Base-by-base conservation (phyloP, 1,139 yeast genomes). In the Suhomyces anneliseae region DNA sequence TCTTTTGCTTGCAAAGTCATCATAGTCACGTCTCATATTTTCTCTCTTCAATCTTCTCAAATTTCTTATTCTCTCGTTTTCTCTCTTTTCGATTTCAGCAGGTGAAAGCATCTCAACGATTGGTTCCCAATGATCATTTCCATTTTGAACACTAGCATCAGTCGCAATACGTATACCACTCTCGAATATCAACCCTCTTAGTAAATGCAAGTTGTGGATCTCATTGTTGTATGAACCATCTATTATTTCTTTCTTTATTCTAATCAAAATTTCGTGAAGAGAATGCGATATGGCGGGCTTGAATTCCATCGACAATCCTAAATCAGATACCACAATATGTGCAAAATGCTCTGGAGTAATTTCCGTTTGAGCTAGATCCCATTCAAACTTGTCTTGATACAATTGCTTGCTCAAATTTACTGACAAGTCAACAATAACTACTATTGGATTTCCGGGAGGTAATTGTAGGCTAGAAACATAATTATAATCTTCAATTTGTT, bases 61-160 rank as follows among this genome's bases (percentile, higher is more conserved):
- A 61, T 88, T 90, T 66, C 99, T 81, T 55, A 92, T 97, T 60
- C 96, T 84, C 67, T 95, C 99, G 55, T 92, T 90, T 62, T 93
- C 98, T 53, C 98, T 80, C 68, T 88, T 87, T 62, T 92, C 98
- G 49, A 93, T 90, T 68, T 93, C 99, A 78, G 93, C 92, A 42
- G 90, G 93, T 1, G 95, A 84, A 51, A 93, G 75, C 8, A 82
- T 81, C 65, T 92, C 98, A 4, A 93, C 86, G 34, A 83, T 78
- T 10, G 99, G 99, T 45, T 87, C 86, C 96, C 97, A 93, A 34
- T 82, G 87, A 43, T 85, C 90, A 39, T 72, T 75, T 1, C 79
- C 79, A 54, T 72, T 74, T 50, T 67, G 75, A 8, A 70, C 61
- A 55, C 79, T 74, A 33, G 69, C 66, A 55, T 75, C 80, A 1